phyloP scores from a whole-genome alignment of 148 eudicot genomes.

The Vaccinium darrowii region DNA sequence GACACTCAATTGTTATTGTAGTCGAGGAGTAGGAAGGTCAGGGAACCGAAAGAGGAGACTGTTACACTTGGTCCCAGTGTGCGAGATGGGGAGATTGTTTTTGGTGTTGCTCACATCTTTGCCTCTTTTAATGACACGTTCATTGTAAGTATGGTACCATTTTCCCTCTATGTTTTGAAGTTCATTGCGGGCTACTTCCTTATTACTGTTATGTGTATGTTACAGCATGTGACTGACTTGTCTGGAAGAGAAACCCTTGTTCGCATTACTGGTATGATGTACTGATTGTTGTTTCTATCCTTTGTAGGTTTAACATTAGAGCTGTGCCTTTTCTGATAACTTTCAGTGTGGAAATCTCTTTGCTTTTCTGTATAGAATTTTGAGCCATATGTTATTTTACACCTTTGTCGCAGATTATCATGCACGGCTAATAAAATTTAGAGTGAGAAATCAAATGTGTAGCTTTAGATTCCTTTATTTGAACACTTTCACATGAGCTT shows the following conservation, averaged over 20 bases:
- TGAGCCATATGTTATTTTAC: background rate
- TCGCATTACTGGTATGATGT: constrained; percentile 64
- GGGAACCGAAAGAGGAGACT: constrained; percentile 81
- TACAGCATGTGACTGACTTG: constrained; percentile 89
- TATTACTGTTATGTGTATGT: background rate
- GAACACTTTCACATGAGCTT: background rate
- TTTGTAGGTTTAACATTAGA: background rate
- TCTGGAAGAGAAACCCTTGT: constrained; percentile 92
- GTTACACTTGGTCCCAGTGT: constrained; percentile 74
- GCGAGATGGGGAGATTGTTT: constrained; percentile 68
- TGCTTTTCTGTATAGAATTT: background rate
- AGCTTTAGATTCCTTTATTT: too few species aligned
- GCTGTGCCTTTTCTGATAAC: background rate
- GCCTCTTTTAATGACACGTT: constrained; percentile 92
- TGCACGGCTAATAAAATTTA: background rate
- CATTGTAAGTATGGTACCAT: constrained; percentile 44
- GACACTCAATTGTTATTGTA: background rate
- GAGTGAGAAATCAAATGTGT: background rate
- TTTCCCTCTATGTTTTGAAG: too few species aligned
- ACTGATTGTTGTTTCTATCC: background rate
- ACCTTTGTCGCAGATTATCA: too few species aligned
- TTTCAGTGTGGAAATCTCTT: background rate
- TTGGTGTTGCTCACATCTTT: constrained; percentile 85
- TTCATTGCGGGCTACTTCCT: too few species aligned
- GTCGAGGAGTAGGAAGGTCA: constrained; percentile 50